phyloP scores from a whole-genome alignment of 495 filamentous ascomycete species.

The Margaritispora aquatica region DNA sequence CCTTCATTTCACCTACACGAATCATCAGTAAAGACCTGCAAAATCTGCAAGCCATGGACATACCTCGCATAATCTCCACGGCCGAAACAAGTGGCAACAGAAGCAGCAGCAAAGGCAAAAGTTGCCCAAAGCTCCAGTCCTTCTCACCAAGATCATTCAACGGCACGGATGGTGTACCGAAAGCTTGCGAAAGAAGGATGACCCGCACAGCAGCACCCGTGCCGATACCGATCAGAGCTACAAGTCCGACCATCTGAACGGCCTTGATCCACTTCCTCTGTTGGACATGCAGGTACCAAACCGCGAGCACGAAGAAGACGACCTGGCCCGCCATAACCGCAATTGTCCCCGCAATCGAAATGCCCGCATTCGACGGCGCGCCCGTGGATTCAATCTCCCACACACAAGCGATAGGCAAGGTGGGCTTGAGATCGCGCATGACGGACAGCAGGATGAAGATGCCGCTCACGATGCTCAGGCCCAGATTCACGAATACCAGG shows the following conservation, averaged over 20 bases:
- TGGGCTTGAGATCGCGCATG: slow-evolving; percentile 35
- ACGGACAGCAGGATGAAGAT: slow-evolving; percentile 42
- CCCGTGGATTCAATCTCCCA: slow-evolving; percentile 30
- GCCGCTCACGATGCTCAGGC: slow-evolving; percentile 41
- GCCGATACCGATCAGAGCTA: slow-evolving; percentile 42
- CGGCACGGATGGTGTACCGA: slow-evolving; percentile 34
- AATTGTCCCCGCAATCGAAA: slow-evolving; percentile 46
- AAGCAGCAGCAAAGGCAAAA: slow-evolving; percentile 46
- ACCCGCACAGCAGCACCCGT: slow-evolving; percentile 43
- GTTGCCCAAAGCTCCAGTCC: slow-evolving; percentile 52
- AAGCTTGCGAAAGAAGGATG: slow-evolving; percentile 44
- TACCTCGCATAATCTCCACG: slow-evolving; percentile 47
- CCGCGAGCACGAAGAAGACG: slow-evolving; percentile 42
- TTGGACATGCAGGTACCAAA: slow-evolving; percentile 49
- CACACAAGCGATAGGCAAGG: slow-evolving; percentile 47
- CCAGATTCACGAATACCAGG: slow-evolving; percentile 53
- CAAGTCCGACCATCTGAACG: slow-evolving; percentile 38
- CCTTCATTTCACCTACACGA: slow-evolving; percentile 31
- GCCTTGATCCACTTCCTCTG: slow-evolving; percentile 37
- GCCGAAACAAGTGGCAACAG: slow-evolving; percentile 45
- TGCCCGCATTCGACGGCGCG: slow-evolving; percentile 24
- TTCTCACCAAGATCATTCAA: slow-evolving; percentile 43
- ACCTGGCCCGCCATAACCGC: slow-evolving; percentile 42
- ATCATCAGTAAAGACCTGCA: neutral
- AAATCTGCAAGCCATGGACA: neutral